Percentiles rank a stretch among this genome's conserved stretches.
phyloP scores from a whole-genome alignment of 176 grass and related monocot genomes.

The Urochloa ruziziensis region DNA sequence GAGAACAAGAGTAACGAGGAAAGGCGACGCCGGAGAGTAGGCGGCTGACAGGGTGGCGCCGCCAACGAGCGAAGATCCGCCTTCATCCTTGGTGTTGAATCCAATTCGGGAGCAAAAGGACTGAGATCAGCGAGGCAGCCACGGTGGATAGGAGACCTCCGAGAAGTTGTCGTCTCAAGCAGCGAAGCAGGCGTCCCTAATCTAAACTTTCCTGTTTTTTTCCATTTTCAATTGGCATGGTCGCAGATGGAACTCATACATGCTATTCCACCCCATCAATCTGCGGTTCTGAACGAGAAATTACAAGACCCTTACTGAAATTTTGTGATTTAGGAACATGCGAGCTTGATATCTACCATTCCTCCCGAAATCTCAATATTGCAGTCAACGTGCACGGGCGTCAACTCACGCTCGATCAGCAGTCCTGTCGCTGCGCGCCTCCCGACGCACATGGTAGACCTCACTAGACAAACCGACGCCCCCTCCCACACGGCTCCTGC shows the following conservation, averaged over 20 bases:
- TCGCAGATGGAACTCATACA: not conserved
- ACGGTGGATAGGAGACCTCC: not conserved
- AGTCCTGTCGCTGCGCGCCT: too few relatives aligned
- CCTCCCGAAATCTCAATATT: too few relatives aligned
- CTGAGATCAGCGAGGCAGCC: not conserved
- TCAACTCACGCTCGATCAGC: too few relatives aligned
- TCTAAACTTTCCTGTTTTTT: not conserved
- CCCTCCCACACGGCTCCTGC: too few relatives aligned
- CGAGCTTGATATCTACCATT: too few relatives aligned
- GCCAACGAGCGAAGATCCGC: not conserved
- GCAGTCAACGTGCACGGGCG: too few relatives aligned
- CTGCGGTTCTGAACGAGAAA: not conserved
- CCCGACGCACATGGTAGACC: too few relatives aligned
- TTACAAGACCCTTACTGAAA: not conserved
- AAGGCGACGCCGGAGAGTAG: too few relatives aligned
- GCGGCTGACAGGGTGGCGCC: not conserved
- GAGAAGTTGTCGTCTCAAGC: not conserved
- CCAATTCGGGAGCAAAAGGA: not conserved
- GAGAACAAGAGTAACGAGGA: not conserved
- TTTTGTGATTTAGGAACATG: too few relatives aligned
- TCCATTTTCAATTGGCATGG: not conserved
- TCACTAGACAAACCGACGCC: too few relatives aligned
- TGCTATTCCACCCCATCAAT: too few relatives aligned
- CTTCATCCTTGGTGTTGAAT: not conserved
- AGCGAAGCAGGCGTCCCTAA: not conserved